Base-by-base conservation (phyloP, 2,329 filamentous ascomycete species). In the Nothopassalora personata region DNA sequence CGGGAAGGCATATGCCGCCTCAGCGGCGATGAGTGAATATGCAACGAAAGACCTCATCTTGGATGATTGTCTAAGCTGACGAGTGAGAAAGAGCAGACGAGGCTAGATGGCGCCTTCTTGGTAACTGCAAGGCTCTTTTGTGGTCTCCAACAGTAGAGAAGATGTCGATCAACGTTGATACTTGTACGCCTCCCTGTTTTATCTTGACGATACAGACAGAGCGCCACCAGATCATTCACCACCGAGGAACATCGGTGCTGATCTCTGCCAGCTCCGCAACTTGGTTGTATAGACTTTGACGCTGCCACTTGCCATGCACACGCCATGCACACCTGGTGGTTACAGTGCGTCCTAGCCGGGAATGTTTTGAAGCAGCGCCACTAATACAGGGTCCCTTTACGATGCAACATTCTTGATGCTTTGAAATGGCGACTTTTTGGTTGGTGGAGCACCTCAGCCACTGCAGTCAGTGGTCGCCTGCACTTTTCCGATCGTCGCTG, bases 1-100 rank as follows among this genome's bases (percentile, higher is more conserved):
- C 10, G 75, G 76, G 60, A 75, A 77, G 33, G 74, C 73, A 19
- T 61, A 64, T n/a, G 66, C 70, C 60, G 54, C 57, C 58, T 57
- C 51, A 50, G 66, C 58, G 53, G 62, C 30, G 51, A 69, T 58
- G 31, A 70, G 64, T 19, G 65, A 66, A 19, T 61, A 54, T 47
- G 66, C 51, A 30, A 64, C 62, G 39, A 64, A 60, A 49, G 64
- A 61, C 62, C 67, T 71, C 68, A 72, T 71, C 30, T 5, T 58
- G 54, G 36, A 39, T n/a, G 36, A 34, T 34, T 34, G 31, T 34
- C 8, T 11, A 7, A 36, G 18, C 27, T 10, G 31, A 10, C 4
- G 31, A 28, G 31, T 36, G 49, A 13, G n/a, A n/a, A n/a, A n/a
- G 5, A 33, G 23, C 39, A n/a, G 50, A 39, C 4, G 31, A 53